phyloP scores from a whole-genome alignment of 345 rosid genomes.

The Citrus hindsii region DNA sequence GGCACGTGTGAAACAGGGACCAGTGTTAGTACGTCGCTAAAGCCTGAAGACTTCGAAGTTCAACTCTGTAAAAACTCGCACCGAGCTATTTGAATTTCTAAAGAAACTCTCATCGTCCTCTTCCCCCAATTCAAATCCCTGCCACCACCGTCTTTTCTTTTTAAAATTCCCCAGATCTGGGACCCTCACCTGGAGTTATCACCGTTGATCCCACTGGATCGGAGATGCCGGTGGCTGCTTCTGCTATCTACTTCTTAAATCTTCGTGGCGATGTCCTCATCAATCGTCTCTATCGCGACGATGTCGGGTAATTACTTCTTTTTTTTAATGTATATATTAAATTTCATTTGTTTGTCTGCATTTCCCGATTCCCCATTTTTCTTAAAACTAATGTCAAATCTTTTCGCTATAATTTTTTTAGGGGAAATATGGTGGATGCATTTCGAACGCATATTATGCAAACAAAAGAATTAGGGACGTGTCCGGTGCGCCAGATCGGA shows the following conservation, averaged over 20 bases:
- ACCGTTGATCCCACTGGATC: slow-evolving; percentile 30
- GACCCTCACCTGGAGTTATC: neutral
- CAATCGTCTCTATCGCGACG: slow-evolving; percentile 96
- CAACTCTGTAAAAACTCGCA: no score
- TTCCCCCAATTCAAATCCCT: neutral
- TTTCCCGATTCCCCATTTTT: neutral
- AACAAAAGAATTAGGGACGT: slow-evolving; percentile 94
- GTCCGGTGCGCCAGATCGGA: slow-evolving; percentile 98
- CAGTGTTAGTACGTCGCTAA: no score
- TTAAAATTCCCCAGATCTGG: neutral
- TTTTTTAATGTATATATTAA: neutral
- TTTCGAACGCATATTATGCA: slow-evolving; percentile 98
- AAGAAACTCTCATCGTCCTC: neutral
- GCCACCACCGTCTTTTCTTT: neutral
- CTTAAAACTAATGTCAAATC: no score
- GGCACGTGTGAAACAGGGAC: neutral
- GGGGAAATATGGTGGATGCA: slow-evolving; percentile 99
- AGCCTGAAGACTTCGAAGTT: no score
- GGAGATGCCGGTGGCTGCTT: slow-evolving; percentile 99
- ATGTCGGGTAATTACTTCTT: slow-evolving; percentile 66
- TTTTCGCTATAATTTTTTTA: slow-evolving; percentile 10
- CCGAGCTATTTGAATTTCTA: no score
- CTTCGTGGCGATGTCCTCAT: slow-evolving; percentile 99
- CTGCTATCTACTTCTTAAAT: slow-evolving; percentile 94
- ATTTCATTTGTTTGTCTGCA: neutral